Evolutionary conservation across 2,329 filamentous ascomycete genomes (phyloP).

Genomic region (Lasiodiplodia sp.): DNA sequence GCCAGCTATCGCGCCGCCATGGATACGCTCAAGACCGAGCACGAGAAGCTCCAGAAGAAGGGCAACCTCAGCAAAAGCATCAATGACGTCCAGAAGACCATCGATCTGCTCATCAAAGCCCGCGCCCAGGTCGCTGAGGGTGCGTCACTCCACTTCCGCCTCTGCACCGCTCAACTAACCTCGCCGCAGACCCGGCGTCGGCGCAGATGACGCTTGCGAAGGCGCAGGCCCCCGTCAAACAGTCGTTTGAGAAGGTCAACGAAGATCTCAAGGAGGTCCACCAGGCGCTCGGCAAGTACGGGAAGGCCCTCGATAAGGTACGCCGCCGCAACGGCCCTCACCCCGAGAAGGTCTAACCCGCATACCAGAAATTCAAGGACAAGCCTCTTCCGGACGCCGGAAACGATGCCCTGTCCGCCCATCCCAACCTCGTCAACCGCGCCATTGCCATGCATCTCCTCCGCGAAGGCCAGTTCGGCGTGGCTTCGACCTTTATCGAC

Average conservation of each 20-base stretch:
- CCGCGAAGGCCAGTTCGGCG: conserved; percentile 89
- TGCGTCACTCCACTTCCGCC: conserved; percentile 30
- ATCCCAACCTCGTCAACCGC: conserved; percentile 82
- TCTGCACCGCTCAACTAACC: conserved; percentile 40
- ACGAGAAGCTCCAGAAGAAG: conserved; percentile 73
- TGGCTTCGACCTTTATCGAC: conserved; percentile 82
- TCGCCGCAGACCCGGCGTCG: conserved; percentile 67
- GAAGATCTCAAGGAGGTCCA: conserved; percentile 84
- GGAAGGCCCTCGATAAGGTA: conserved; percentile 84
- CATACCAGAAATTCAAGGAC: conserved; percentile 63
- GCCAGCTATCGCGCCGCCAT: conserved; percentile 47
- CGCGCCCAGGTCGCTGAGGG: conserved; percentile 76
- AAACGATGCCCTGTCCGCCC: conserved; percentile 78
- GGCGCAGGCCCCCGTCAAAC: conserved; percentile 84
- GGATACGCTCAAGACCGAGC: conserved; percentile 75
- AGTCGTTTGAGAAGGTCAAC: conserved; percentile 80
- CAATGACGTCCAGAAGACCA: conserved; percentile 81
- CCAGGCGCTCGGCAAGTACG: conserved; percentile 81
- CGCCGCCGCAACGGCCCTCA: conserved; percentile 28
- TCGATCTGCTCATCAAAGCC: conserved; percentile 77
- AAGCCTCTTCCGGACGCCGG: conserved; percentile 76
- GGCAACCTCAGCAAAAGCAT: conserved; percentile 75
- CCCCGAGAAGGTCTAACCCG: conserved; percentile 24
- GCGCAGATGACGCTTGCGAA: conserved; percentile 79
- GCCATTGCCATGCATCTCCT: conserved; percentile 97